Evolutionary conservation across 1,284 basidiomycete species (phyloP), one percentile per base, ranked within the genome.

Genomic region (Leccinum solheimii): DNA sequence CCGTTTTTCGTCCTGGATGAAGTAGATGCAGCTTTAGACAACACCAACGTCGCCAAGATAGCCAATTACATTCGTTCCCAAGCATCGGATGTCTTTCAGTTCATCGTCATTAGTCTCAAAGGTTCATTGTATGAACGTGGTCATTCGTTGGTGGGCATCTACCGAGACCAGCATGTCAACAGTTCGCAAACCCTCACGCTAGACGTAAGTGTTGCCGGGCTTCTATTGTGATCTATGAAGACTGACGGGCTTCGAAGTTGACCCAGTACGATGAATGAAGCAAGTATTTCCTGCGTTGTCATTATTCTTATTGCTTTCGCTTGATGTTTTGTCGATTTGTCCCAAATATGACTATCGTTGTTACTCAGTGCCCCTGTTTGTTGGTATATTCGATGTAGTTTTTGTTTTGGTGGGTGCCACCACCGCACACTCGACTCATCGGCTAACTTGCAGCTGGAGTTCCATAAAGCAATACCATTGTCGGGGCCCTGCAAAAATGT

Each of bases 1-100:
- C 97, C 97, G 0, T 99, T 99, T 81, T 99, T 99, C 75, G 97
- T 99, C 11, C 82, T 99, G 21, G 97, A 99, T 74, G 97, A 99
- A 77, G 95, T 98, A 11, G 97, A 98, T 69, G 97, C 97, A 1
- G 97, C 97, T 0, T 82, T 99, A 36, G 95, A 97, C 78, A 95
- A 97, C 72, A 95, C 94, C 19, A 98, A 98, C 68, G 95, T 97
- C 2, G 90, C 92, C 43, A 94, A 95, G 75, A 87, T 97, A 34
- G 95, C 95, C 7, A 90, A 92, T 65, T 98, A 97, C 74, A 94
- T 97, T 64, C 85, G 90, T 3, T 79, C 83, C 19, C 92, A 95
- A 66, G 87, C 93, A 1, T 90, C 88, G 0, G 84, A 87, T 49
- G 75, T 80, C 4, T 96, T 98, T 81, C 96, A 98, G 75, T 98